Evolutionary conservation across 176 grass and related monocot species (phyloP).

Genomic region (Oryza brachyantha): DNA sequence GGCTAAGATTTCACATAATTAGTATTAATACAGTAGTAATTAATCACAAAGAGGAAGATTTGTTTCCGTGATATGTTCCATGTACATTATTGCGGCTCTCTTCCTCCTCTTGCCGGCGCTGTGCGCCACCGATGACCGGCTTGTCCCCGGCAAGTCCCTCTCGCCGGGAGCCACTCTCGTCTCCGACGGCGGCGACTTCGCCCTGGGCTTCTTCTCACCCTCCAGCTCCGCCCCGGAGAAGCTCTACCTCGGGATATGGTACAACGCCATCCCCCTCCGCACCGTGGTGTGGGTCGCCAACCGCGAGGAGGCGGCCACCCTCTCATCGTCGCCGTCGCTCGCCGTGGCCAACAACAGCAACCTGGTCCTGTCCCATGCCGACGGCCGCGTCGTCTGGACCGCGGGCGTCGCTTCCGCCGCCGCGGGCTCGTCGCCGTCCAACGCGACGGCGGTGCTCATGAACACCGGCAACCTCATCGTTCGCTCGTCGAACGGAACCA

Average conservation of each 20-base stretch:
- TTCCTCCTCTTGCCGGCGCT: not conserved
- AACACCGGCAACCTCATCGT: slow-evolving; percentile 45
- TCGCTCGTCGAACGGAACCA: not conserved
- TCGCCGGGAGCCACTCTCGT: not conserved
- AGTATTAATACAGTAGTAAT: too few species aligned
- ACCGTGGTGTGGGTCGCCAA: slow-evolving; percentile 38
- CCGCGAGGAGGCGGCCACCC: too few species aligned
- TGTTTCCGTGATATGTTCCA: too few species aligned
- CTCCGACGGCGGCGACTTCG: slow-evolving; percentile 20
- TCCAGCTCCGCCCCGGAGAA: not conserved
- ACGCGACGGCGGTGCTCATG: not conserved
- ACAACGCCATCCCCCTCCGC: not conserved
- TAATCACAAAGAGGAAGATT: too few species aligned
- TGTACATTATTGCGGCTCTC: too few species aligned
- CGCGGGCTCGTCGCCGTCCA: not conserved
- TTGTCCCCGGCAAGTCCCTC: not conserved
- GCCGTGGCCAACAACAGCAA: not conserved
- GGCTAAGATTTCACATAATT: too few species aligned
- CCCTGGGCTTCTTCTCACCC: slow-evolving; percentile 33
- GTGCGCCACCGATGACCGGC: not conserved
- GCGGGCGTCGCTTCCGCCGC: not conserved
- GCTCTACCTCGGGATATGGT: slow-evolving; percentile 43
- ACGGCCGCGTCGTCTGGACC: slow-evolving; percentile 29
- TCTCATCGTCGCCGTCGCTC: not conserved
- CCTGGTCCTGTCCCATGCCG: slow-evolving; percentile 8